These are phyloP conservation scores for Aspergillus avenaceus DNA, from an alignment of 495 filamentous ascomycete genomes.

Conservation along the genomic window DNA sequence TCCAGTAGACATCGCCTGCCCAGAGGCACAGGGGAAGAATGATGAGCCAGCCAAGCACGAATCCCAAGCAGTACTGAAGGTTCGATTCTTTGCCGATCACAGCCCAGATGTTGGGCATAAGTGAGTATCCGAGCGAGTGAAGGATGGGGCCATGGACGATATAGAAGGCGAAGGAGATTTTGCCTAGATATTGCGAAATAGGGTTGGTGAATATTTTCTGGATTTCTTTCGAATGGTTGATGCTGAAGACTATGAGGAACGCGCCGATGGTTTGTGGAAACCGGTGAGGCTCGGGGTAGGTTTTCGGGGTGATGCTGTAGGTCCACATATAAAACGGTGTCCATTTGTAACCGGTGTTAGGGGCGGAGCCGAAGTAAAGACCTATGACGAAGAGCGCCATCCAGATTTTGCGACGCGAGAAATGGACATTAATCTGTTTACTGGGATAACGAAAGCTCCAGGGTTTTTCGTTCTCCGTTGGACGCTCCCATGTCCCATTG, in stretches of 20 bases:
- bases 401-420: conserved; percentile 52
- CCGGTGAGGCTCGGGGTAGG: conserved; percentile 40
- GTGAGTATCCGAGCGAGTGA: conserved; percentile 40
- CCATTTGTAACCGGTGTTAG: conserved; percentile 40
- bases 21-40: conserved; percentile 51
- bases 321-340: conserved; percentile 45
- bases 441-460: conserved; percentile 17
- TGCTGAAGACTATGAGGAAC: conserved; percentile 50
- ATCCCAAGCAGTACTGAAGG: conserved; percentile 47
- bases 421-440: conserved; percentile 28
- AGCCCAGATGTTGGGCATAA: conserved; percentile 51
- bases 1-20: conserved; percentile 57
- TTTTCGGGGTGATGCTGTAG: conserved; percentile 34
- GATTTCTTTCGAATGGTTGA: conserved; percentile 50
- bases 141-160: conserved; percentile 61
- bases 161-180: conserved; percentile 61
- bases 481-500: conserved; percentile 38
- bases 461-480: conserved; percentile 14
- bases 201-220: conserved; percentile 51
- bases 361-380: conserved; percentile 40
- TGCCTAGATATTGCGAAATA: conserved; percentile 58
- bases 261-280: conserved; percentile 51
- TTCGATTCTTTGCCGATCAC: conserved; percentile 51
- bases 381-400: conserved; percentile 42
- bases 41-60: conserved; percentile 46